Base-by-base conservation (phyloP, 805 yeast genomes). In the Nakazawaea wickerhamii region DNA sequence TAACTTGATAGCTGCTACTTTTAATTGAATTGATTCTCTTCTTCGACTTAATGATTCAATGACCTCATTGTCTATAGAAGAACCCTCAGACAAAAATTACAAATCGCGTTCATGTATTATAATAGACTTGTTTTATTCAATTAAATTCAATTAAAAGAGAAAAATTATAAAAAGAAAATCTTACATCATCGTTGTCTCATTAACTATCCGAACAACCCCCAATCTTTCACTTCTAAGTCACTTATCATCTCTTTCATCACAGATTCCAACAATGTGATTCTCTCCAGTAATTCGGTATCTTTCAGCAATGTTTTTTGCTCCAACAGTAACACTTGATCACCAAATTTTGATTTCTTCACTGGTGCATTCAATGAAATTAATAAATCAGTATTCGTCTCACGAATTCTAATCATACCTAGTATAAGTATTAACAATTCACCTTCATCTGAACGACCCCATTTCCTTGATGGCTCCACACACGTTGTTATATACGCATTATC, bases 301-400 rank as follows among this genome's bases (percentile, higher is more conserved):
- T 22, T 43, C 7, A 30, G 32, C 11, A 15, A 30, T 38, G 21
- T 36, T n/a, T 30, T 30, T 11, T 45, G 47, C 9, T 50, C 34
- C 4, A 48, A 23, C 23, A 37, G 30, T 18, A 49, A 41, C 11
- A 65, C 46, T 8, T 53, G 59, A 11, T 51, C 45, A 5, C 63
- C 40, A 28, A 63, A 62, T 1, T 55, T 51, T 1, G 59, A 53
- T 1, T 52, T 48, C 8, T 50, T 52, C 14, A 77, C 53, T n/a
- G 86, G 85, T 2, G 80, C 67, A 49, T 82, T 81, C 52, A 74
- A 68, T 3, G 84, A 70, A 11, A 84, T 55, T 31, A 84, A 54
- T 3, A 80, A 65, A 59, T 85, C 95, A 0, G 90, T 79, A 2
- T 62, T 63, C 1, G 64, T 75, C 38, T 67, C 67, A 9, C 55